A percentile compares a stretch with the other conserved stretches of the same genome.
These are phyloP conservation scores for Plasmodium gallinaceum DNA, from an alignment of 169 alveolate species.

Conservation along the genomic window DNA sequence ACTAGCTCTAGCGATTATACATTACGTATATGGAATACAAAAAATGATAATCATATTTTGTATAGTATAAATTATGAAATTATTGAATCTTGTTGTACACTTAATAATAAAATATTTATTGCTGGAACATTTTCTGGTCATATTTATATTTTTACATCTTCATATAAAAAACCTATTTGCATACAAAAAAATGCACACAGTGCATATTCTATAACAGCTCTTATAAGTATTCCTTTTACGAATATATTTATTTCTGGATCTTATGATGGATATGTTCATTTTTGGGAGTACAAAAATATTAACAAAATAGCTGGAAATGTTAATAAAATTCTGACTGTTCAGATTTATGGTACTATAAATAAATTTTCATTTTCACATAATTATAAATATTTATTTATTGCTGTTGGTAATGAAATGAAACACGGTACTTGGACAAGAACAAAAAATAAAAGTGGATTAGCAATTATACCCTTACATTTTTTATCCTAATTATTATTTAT, in stretches of 20 bases:
- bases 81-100: slow-evolving; percentile 68
- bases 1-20: slow-evolving; percentile 70
- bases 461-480: slow-evolving; percentile 54
- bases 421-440: slow-evolving; percentile 66
- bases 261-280: slow-evolving; percentile 61
- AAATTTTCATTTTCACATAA: slow-evolving; percentile 64
- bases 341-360: slow-evolving; percentile 42
- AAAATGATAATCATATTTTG: slow-evolving; percentile 71
- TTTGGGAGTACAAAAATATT: slow-evolving; percentile 62
- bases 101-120: slow-evolving; percentile 55
- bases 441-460: slow-evolving; percentile 44
- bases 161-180: slow-evolving; percentile 69
- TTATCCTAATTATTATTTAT: slow-evolving; percentile 2
- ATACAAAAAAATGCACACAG: slow-evolving; percentile 62
- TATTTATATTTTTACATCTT: slow-evolving; percentile 52
- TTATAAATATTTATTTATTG: slow-evolving; percentile 45
- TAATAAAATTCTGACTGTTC: slow-evolving; percentile 48
- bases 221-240: slow-evolving; percentile 53
- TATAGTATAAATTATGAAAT: slow-evolving; percentile 67
- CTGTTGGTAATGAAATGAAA: slow-evolving; percentile 67
- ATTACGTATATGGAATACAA: slow-evolving; percentile 67
- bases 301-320: slow-evolving; percentile 47
- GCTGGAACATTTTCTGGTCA: slow-evolving; percentile 72
- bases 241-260: slow-evolving; percentile 69
- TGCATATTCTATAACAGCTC: slow-evolving; percentile 38